Base-by-base conservation (phyloP, 108 stramenopile species). In the Nannochloropsis salina region DNA sequence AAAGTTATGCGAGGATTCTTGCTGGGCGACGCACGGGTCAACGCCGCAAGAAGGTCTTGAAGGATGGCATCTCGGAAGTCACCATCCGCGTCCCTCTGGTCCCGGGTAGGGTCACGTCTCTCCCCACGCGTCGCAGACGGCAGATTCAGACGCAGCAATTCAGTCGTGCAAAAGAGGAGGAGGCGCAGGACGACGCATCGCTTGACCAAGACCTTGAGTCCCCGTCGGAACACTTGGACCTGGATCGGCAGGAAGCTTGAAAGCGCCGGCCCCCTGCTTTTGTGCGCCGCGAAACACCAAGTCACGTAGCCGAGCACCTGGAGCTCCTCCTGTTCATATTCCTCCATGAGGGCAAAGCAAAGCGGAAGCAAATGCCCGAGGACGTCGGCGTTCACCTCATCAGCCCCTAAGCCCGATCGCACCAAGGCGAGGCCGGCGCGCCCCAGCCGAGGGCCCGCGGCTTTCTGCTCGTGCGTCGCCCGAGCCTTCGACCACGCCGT, bases 391-490 rank as follows among this genome's bases (percentile, higher is more conserved):
- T 74, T 74, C 6, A 74, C 61, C 2, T 74, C 61, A n/a, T n/a
- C 61, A n/a, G n/a, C 4, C 3, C n/a, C 2, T 74, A 74, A 74
- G 20, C 61, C 61, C 20, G 20, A n/a, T 74, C 61, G 61, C n/a
- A 74, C 61, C 61, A 74, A 6, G n/a, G 61, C 61, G 61, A 74
- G 61, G 61, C 20, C 61, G n/a, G 61, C 61, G 61, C 61, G 61
- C 5, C 61, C 61, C 0, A 74, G 61, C 20, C 61, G 61, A 15
- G 0, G 61, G 61, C 20, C 61, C n/a, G 61, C 61, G 4, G 15
- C 61, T 8, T 74, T 74, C 6, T 74, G 20, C n/a, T 74, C n/a
- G n/a, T 74, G 61, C 61, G 61, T n/a, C 20, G 61, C 61, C n/a
- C 61, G 61, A 6, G 61, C 61, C 20, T 15, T 74, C 20, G 61